phyloP scores from a whole-genome alignment of 2,329 filamentous ascomycete genomes.

The Sclerotinia subarctica region DNA sequence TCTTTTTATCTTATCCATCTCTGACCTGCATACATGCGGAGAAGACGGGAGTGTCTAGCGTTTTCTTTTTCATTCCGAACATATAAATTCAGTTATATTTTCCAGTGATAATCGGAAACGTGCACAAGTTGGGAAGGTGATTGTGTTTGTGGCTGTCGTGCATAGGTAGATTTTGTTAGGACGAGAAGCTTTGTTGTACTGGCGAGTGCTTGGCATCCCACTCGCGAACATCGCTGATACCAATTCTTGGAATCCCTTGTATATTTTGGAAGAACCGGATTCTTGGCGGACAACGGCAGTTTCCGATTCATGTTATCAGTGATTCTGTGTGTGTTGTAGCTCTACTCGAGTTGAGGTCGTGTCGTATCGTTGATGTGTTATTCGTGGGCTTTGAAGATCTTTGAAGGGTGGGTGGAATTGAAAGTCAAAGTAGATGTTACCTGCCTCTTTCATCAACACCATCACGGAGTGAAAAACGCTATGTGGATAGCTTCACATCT shows the following conservation, averaged over 20 bases:
- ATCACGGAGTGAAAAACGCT: not conserved
- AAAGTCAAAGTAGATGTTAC: not conserved
- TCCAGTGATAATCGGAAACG: constrained; percentile 2
- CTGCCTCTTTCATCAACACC: constrained; percentile 18
- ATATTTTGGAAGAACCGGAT: not conserved
- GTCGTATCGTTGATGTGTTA: constrained; percentile 3
- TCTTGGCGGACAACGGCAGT: constrained; percentile 14
- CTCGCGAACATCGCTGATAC: constrained; percentile 8
- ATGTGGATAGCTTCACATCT: constrained; percentile 7
- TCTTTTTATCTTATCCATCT: constrained; percentile 5
- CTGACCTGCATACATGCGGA: constrained; percentile 15
- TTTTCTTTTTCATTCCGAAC: not conserved
- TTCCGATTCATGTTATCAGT: constrained; percentile 12
- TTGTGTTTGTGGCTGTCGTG: constrained; percentile 2
- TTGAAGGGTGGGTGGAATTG: not conserved
- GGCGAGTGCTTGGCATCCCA: constrained; percentile 19
- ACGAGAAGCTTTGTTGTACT: constrained; percentile 8
- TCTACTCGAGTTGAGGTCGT: not conserved
- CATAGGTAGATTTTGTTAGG: constrained; percentile 3
- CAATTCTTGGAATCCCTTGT: constrained; percentile 5
- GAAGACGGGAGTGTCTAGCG: constrained; percentile 7
- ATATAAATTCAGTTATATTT: not conserved
- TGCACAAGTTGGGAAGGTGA: constrained; percentile 16
- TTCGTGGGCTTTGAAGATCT: constrained; percentile 10
- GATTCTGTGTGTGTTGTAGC: not conserved